phyloP scores from a whole-genome alignment of 1,284 basidiomycete species.

The Xerocomus amazonicus region DNA sequence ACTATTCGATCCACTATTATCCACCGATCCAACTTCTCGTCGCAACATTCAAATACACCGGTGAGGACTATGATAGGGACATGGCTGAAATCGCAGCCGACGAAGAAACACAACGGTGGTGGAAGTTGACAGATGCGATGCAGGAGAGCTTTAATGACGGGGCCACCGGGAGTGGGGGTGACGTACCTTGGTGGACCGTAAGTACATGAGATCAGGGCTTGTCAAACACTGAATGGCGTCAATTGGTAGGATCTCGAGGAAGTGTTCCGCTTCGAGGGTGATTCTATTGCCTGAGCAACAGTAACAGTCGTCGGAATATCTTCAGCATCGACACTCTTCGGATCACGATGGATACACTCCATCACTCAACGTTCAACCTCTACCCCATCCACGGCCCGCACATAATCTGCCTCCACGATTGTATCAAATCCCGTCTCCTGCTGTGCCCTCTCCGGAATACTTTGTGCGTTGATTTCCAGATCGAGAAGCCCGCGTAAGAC shows the following conservation, averaged over 20 bases:
- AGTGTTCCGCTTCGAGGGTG: constrained; percentile 68
- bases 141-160: constrained; percentile 71
- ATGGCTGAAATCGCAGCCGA: constrained; percentile 65
- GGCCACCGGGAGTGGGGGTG: constrained; percentile 63
- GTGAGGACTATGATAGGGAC: constrained; percentile 59
- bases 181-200: constrained; percentile 71
- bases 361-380: constrained; percentile 40
- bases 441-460: constrained; percentile 36
- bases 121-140: constrained; percentile 74
- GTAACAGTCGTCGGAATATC: no score
- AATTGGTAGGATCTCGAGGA: constrained; percentile 53
- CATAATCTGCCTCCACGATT: constrained; percentile 51
- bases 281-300: constrained; percentile 6
- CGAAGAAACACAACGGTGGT: constrained; percentile 70
- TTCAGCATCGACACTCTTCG: background rate
- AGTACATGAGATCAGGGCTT: constrained; percentile 17
- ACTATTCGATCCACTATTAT: constrained; percentile 76
- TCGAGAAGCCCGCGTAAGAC: constrained; percentile 62
- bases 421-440: constrained; percentile 39
- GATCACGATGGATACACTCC: background rate
- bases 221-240: constrained; percentile 4
- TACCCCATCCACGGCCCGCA: constrained; percentile 47
- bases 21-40: constrained; percentile 62
- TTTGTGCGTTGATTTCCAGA: constrained; percentile 47
- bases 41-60: constrained; percentile 66